These are phyloP conservation scores for Backusella australiensis DNA, from an alignment of 192 early-diverging fungal genomes.

Conservation along the genomic window DNA sequence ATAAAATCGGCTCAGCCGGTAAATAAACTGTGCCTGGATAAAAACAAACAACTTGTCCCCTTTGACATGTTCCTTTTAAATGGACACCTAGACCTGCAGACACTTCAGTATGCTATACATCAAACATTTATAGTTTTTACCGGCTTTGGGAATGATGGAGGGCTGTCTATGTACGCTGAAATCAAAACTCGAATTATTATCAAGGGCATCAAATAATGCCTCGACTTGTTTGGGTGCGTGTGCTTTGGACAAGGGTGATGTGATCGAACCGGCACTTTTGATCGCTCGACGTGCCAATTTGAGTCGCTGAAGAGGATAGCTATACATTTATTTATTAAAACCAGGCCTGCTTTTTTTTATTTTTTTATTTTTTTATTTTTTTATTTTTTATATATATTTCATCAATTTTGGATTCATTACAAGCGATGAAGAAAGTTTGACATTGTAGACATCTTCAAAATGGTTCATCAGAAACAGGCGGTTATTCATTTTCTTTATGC, in stretches of 20 bases:
- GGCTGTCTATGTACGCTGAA: background rate
- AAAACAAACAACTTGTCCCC: slow-evolving; percentile 25
- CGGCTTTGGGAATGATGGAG: slow-evolving; percentile 12
- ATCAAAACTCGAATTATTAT: background rate
- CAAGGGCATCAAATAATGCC: background rate
- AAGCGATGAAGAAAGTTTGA: slow-evolving; percentile 12
- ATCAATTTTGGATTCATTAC: background rate
- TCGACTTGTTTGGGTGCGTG: slow-evolving; percentile 8
- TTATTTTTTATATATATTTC: too few species aligned
- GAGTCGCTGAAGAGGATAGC: slow-evolving; percentile 6
- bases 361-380: too few species aligned
- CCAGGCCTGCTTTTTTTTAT: background rate
- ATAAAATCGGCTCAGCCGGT: slow-evolving; percentile 43
- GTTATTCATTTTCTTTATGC: background rate
- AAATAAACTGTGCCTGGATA: slow-evolving; percentile 41
- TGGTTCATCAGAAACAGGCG: background rate
- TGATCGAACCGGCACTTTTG: background rate
- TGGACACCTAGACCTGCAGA: slow-evolving; percentile 24
- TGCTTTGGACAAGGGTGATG: background rate
- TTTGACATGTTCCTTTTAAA: slow-evolving; percentile 13
- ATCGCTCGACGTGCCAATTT: background rate
- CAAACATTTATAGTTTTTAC: background rate
- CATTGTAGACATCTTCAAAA: background rate
- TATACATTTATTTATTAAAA: background rate
- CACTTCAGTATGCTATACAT: too few species aligned